These are phyloP conservation scores for Suillus fuscotomentosus DNA, from an alignment of 768 basidiomycete species.

Conservation along the genomic window DNA sequence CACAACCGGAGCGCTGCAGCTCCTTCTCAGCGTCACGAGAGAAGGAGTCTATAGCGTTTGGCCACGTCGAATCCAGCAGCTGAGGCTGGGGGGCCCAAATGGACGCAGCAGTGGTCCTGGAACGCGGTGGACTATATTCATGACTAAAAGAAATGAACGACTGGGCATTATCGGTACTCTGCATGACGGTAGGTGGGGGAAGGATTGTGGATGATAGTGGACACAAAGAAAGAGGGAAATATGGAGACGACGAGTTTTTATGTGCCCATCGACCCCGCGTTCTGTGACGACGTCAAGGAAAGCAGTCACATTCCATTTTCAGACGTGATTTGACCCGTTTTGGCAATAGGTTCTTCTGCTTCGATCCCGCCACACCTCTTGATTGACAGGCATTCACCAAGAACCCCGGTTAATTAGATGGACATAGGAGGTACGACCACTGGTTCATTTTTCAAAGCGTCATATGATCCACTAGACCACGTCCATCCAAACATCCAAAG, in stretches of 20 bases:
- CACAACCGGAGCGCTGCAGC: conserved; percentile 20
- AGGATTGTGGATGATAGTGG: conserved; percentile 40
- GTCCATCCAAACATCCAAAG: background rate
- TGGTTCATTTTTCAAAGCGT: background rate
- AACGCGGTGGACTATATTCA: conserved; percentile 39
- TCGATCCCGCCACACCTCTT: conserved; percentile 20
- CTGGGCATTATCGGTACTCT: conserved; percentile 21
- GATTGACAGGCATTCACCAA: conserved; percentile 28
- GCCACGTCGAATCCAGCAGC: conserved; percentile 66
- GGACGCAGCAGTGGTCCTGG: conserved; percentile 48
- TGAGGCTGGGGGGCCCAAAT: conserved; percentile 87
- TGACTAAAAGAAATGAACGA: conserved; percentile 35
- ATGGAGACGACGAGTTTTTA: conserved; percentile 26
- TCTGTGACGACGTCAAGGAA: conserved; percentile 31
- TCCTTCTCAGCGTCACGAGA: conserved; percentile 49
- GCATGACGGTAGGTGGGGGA: conserved; percentile 24
- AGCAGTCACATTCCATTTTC: conserved; percentile 31
- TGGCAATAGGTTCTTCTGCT: conserved; percentile 28
- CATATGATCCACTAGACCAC: background rate
- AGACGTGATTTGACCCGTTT: conserved; percentile 28
- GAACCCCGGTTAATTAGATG: conserved; percentile 19
- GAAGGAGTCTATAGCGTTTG: conserved; percentile 61
- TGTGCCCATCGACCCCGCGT: conserved; percentile 28
- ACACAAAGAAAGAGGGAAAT: conserved; percentile 38
- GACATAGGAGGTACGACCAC: background rate